phyloP scores from a whole-genome alignment of 768 basidiomycete genomes.

The Hortiboletus flavorubellus region DNA sequence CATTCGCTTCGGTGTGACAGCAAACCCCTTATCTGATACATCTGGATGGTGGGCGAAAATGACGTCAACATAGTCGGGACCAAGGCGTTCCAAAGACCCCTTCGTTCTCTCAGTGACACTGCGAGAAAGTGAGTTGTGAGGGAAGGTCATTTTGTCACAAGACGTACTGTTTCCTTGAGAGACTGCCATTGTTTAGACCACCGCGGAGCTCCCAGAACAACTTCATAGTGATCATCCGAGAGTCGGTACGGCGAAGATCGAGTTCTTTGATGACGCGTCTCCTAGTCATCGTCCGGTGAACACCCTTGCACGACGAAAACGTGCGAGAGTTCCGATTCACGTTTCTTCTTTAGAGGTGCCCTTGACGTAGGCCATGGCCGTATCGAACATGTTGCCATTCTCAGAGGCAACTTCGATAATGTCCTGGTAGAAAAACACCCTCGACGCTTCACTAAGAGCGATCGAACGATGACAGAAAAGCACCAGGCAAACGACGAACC shows the following conservation, averaged over 20 bases:
- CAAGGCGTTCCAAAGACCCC: conserved; percentile 1
- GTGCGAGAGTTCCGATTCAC: background rate
- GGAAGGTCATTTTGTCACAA: background rate
- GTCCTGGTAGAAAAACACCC: background rate
- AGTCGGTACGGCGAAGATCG: conserved; percentile 5
- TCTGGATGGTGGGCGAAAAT: conserved; percentile 8
- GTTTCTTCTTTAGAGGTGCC: conserved; percentile 7
- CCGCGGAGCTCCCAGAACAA: conserved; percentile 1
- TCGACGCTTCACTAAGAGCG: background rate
- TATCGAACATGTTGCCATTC: conserved; percentile 11
- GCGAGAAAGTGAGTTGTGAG: background rate
- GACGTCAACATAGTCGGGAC: conserved; percentile 7
- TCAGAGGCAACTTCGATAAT: conserved; percentile 8
- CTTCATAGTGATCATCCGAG: conserved; percentile 3
- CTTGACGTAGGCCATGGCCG: conserved; percentile 6
- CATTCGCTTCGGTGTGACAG: background rate
- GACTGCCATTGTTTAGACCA: conserved; percentile 5
- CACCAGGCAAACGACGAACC: background rate
- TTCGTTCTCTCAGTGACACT: conserved; percentile 8
- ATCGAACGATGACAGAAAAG: background rate
- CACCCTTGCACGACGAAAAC: background rate
- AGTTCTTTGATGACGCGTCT: conserved; percentile 7
- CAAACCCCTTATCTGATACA: background rate
- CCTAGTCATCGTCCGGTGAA: background rate
- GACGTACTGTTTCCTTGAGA: conserved; percentile 8